These are phyloP conservation scores for Penicillium canescens DNA, from an alignment of 495 filamentous ascomycete species.

Conservation along the genomic window DNA sequence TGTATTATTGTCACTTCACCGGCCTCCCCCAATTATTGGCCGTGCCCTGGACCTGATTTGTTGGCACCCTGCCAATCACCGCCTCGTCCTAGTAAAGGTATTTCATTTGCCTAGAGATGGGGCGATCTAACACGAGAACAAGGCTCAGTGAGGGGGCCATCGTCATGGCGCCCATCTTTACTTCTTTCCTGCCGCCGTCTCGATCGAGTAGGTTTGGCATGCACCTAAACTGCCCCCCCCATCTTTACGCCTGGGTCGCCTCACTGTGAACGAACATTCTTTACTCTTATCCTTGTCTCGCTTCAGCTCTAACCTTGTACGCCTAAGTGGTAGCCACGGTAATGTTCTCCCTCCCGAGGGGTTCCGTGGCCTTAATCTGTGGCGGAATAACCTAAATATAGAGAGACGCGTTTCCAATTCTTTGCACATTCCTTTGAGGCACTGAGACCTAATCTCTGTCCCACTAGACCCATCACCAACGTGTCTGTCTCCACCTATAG, in stretches of 20 bases:
- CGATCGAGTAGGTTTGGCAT: too few species aligned
- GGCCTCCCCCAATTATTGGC: neutral
- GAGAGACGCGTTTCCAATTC: neutral
- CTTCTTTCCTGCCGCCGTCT: too few species aligned
- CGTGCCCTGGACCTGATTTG: constrained; percentile 13
- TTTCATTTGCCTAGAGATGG: too few species aligned
- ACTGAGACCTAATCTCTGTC: constrained; percentile 4
- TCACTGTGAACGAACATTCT: too few species aligned
- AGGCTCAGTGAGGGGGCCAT: too few species aligned
- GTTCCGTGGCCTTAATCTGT: constrained; percentile 17
- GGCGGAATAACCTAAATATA: constrained; percentile 10
- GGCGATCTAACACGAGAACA: too few species aligned
- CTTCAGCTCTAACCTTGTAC: neutral
- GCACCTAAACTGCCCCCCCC: too few species aligned
- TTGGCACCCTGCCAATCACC: constrained; percentile 7
- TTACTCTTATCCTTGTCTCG: neutral
- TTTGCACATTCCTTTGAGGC: too few species aligned
- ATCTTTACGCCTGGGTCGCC: too few species aligned
- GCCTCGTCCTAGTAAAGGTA: neutral
- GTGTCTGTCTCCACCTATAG: constrained; percentile 10
- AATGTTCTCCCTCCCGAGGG: neutral
- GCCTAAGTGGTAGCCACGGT: neutral
- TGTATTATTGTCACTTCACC: constrained; percentile 1
- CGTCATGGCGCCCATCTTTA: too few species aligned
- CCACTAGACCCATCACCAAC: constrained; percentile 20